Percentiles rank a stretch among this genome's conserved stretches.
Evolutionary conservation across 495 filamentous ascomycete genomes (phyloP).

Genomic region (Friedmanniomyces endolithicus): DNA sequence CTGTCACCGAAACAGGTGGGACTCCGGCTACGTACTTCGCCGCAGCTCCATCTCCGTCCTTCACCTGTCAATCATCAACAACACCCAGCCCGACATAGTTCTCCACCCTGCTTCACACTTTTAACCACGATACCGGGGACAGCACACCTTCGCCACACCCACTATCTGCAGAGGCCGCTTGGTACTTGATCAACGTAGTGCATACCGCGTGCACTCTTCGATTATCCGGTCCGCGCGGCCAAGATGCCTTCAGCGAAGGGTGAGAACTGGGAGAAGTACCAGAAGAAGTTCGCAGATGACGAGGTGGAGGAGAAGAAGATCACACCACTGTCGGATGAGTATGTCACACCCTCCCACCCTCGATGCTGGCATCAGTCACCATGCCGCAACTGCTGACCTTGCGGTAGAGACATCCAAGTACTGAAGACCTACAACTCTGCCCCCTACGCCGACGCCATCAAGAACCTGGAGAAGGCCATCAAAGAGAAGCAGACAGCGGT

Average conservation of each 20-base stretch:
- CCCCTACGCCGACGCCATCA: conserved; percentile 80
- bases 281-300: conserved; percentile 90
- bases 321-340: conserved; percentile 90
- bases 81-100: background rate
- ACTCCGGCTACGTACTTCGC: too few species aligned
- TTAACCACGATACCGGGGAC: too few species aligned
- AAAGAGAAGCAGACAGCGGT: conserved; percentile 93
- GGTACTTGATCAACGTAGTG: background rate
- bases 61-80: background rate
- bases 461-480: conserved; percentile 96
- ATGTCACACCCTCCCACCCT: conserved; percentile 28
- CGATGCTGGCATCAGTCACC: background rate
- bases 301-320: conserved; percentile 99
- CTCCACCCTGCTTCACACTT: too few species aligned
- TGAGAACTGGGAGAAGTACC: conserved; percentile 93
- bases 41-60: background rate
- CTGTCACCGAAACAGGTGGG: too few species aligned
- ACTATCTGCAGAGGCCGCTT: background rate
- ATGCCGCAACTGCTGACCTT: background rate
- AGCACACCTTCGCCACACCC: background rate
- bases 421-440: conserved; percentile 98
- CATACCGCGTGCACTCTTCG: background rate
- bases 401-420: conserved; percentile 90
- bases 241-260: conserved; percentile 84
- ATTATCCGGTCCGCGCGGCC: conserved; percentile 3